Base-by-base conservation (phyloP, 257 asterid genomes). In the Thymus quinquecostatus region DNA sequence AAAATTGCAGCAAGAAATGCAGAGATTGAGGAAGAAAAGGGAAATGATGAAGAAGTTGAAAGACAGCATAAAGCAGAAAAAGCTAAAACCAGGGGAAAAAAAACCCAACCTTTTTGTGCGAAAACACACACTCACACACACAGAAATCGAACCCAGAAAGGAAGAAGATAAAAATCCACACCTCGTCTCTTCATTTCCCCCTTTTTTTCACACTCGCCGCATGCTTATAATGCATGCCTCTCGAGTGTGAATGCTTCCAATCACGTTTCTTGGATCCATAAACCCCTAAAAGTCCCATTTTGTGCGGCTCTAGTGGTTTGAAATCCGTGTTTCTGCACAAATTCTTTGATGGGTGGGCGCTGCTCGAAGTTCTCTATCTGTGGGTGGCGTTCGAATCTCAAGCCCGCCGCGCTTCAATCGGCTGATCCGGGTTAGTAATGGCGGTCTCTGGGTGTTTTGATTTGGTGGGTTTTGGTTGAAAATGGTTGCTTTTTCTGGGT, bases 321-420 rank as follows among this genome's bases (percentile, higher is more conserved):
- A 3, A 33, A n/a, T 5, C 34, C 56, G 8, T 36, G 13, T 47
- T 70, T 48, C 6, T 45, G 30, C 69, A 10, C 67, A 45, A 21
- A 45, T 27, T 10, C 54, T 28, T 28, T 45, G 72, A 84, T 84
- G 88, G 88, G 88, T 48, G 86, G 70, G 4, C 41, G 84, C 10
- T 85, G 87, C 71, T 82, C 90, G 14, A 85, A 77, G 34, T 85
- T 80, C 28, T 70, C 87, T 36, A 33, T 78, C 57, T 82, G 90
- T 69, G 80, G 84, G 75, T 80, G 87, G 90, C 81, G 71, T 33
- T 78, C 90, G 27, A 64, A 69, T 29, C 79, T 51, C 71, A 85
- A 82, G 40, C 78, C 84, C 53, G 68, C 86, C 36, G 78, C 84
- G 49, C 84, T 66, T 30, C 77, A 79, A 49, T 58, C 87, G 10